These are phyloP conservation scores for Alternaria arbusti DNA, from an alignment of 2,329 filamentous ascomycete species.

Conservation along the genomic window DNA sequence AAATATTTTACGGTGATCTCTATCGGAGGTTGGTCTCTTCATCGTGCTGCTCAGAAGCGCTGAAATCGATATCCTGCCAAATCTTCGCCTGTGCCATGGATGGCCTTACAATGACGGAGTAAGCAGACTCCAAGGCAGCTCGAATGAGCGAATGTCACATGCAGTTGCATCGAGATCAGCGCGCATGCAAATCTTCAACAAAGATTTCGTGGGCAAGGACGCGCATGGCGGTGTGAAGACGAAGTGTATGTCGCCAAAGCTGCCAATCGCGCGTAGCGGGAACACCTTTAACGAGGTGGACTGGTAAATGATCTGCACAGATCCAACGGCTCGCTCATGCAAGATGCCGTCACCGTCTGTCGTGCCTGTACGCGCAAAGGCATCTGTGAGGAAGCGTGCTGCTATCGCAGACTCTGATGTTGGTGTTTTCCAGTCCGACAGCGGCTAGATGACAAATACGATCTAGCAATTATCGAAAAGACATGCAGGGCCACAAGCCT, in stretches of 20 bases:
- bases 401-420: background rate
- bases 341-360: conserved; percentile 11
- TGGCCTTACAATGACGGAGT: background rate
- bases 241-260: conserved; percentile 18
- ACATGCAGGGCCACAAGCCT: conserved; percentile 12
- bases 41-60: background rate
- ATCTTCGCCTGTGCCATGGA: background rate
- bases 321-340: conserved; percentile 14
- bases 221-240: conserved; percentile 13
- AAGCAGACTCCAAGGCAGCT: background rate
- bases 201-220: background rate
- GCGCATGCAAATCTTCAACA: background rate
- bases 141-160: background rate
- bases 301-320: conserved; percentile 20
- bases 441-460: conserved; percentile 15
- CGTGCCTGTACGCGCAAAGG: background rate
- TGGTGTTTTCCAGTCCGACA: background rate
- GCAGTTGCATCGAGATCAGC: background rate
- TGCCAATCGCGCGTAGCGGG: conserved; percentile 26
- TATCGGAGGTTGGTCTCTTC: background rate
- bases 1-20: background rate
- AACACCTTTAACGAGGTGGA: conserved; percentile 5
- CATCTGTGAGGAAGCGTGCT: background rate
- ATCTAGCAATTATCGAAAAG: background rate
- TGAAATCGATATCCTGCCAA: background rate